phyloP scores from a whole-genome alignment of 2,329 filamentous ascomycete genomes.

The Alternaria arbusti region DNA sequence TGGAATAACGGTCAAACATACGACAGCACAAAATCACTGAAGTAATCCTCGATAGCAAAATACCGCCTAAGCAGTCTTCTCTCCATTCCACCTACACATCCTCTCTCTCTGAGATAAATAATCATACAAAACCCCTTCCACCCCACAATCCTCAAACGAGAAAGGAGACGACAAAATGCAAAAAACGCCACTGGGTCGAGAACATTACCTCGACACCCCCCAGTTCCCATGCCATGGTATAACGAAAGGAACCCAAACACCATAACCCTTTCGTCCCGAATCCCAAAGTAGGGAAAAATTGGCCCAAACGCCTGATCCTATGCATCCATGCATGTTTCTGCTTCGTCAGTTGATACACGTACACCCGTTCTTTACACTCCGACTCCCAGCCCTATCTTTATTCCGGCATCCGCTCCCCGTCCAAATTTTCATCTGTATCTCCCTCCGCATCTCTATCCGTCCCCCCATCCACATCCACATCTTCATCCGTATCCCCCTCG shows the following conservation, averaged over 20 bases:
- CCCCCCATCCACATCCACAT: background rate
- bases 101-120: background rate
- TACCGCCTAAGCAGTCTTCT: background rate
- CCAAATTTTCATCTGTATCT: background rate
- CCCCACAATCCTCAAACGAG: background rate
- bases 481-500: background rate
- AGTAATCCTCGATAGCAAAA: background rate
- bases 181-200: background rate
- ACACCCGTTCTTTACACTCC: background rate
- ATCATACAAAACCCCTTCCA: background rate
- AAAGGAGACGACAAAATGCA: background rate
- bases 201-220: background rate
- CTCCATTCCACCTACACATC: background rate
- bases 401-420: background rate
- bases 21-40: too few relatives aligned
- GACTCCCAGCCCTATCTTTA: background rate
- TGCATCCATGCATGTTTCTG: background rate
- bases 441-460: background rate
- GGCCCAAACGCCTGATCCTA: background rate
- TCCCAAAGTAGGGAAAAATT: background rate
- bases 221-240: conserved; percentile 1
- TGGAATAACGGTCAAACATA: too few relatives aligned
- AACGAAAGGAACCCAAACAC: background rate
- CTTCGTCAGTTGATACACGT: background rate
- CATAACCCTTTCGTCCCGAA: background rate